These are phyloP conservation scores for Candida quercuum DNA, from an alignment of 805 yeast genomes.

Conservation along the genomic window DNA sequence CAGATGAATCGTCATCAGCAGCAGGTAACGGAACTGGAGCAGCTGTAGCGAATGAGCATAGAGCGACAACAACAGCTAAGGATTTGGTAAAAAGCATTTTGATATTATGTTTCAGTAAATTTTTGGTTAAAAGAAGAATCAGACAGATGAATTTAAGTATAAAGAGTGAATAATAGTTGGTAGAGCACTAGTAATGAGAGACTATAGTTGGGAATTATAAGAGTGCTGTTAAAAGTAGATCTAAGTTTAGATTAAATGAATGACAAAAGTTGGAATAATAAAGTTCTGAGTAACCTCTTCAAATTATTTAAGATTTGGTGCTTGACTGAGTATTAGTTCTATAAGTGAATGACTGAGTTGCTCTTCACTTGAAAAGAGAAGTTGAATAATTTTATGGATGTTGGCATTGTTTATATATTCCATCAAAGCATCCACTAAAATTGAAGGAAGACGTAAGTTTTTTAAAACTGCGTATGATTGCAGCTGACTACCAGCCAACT, in stretches of 20 bases:
- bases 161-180: conserved; percentile 19
- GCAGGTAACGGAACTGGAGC: conserved; percentile 16
- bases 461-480: too few relatives aligned
- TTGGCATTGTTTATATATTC: too few relatives aligned
- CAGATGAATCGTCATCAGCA: conserved; percentile 11
- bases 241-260: conserved; percentile 15
- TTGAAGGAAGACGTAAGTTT: too few relatives aligned
- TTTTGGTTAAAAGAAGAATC: neutral
- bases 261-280: conserved; percentile 26
- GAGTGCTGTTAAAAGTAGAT: conserved; percentile 4
- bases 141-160: conserved; percentile 1
- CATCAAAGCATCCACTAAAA: too few relatives aligned
- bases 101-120: neutral
- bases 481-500: too few relatives aligned
- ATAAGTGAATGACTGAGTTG: too few relatives aligned
- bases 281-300: too few relatives aligned
- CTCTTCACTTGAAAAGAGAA: too few relatives aligned
- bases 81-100: conserved; percentile 22
- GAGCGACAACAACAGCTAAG: conserved; percentile 13
- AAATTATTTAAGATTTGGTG: too few relatives aligned
- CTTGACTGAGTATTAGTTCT: too few relatives aligned
- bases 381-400: too few relatives aligned
- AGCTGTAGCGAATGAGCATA: conserved; percentile 17
- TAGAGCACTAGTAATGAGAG: conserved; percentile 20
- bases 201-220: conserved; percentile 16